A percentile compares a stretch with the other conserved stretches of the same genome.
These are phyloP conservation scores for Flaveria floridana DNA, from an alignment of 140 eudicot genomes.

Conservation along the genomic window DNA sequence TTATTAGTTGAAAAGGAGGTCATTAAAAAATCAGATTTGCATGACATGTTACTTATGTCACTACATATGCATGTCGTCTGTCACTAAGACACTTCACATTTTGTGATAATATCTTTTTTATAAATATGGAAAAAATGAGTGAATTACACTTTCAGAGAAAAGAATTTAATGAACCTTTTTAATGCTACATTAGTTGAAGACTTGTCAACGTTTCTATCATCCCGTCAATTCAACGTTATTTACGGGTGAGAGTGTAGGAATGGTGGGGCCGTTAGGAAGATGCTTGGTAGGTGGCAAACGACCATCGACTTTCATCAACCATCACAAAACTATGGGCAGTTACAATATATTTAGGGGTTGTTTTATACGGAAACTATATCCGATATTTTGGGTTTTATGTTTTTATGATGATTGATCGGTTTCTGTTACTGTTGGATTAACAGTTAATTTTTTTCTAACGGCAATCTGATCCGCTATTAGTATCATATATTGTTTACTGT, in stretches of 20 bases:
- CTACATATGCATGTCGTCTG: background rate
- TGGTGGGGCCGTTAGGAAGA: conserved; percentile 21
- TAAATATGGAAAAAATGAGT: background rate
- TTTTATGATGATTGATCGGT: too few relatives aligned
- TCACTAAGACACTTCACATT: background rate
- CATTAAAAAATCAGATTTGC: background rate
- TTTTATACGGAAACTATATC: too few relatives aligned
- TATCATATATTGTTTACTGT: too few relatives aligned
- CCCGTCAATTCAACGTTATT: conserved; percentile 33
- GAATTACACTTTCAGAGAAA: background rate
- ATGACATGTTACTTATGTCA: background rate
- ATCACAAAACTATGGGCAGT: background rate
- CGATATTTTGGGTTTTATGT: too few relatives aligned
- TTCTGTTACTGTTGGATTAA: too few relatives aligned
- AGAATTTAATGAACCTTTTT: background rate
- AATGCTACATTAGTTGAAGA: conserved; percentile 24
- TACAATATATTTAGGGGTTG: too few relatives aligned
- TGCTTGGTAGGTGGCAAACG: conserved; percentile 21
- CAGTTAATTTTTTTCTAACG: too few relatives aligned
- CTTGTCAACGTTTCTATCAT: conserved; percentile 29
- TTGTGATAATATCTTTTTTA: background rate
- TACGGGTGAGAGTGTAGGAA: conserved; percentile 25
- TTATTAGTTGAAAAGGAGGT: too few relatives aligned
- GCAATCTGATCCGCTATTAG: too few relatives aligned
- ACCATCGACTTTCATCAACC: background rate